phyloP scores from a whole-genome alignment of 192 early-diverging fungal species.

The Globomyces pollinis-pini region DNA sequence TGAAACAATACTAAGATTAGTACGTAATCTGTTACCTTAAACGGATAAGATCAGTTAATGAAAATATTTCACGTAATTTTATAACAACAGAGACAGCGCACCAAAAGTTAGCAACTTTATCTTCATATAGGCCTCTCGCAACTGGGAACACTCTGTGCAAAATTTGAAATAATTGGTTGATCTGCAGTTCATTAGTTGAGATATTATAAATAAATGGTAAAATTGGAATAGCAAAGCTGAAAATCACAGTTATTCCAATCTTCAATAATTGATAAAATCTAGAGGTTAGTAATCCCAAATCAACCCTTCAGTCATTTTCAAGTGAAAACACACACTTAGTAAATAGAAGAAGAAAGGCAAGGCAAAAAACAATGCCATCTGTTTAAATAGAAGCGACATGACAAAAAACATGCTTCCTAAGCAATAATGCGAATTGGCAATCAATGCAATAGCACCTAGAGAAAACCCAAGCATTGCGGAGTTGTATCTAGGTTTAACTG shows the following conservation, averaged over 20 bases:
- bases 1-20: conserved; percentile 47
- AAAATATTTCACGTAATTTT: conserved; percentile 68
- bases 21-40: no score
- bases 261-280: conserved; percentile 54
- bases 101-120: conserved; percentile 98
- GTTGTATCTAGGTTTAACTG: no score
- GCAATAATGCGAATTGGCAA: conserved; percentile 53
- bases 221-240: conserved; percentile 61
- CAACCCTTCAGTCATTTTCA: background rate
- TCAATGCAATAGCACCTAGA: conserved; percentile 64
- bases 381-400: conserved; percentile 82
- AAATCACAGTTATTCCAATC: conserved; percentile 65
- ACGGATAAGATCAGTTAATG: conserved; percentile 51
- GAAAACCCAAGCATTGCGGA: conserved; percentile 91
- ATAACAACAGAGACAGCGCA: conserved; percentile 81
- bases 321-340: conserved; percentile 42
- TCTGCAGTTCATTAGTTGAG: background rate
- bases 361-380: conserved; percentile 94
- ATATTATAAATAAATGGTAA: conserved; percentile 50
- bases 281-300: background rate
- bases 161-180: conserved; percentile 64
- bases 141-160: conserved; percentile 84
- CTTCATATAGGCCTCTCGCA: conserved; percentile 89
- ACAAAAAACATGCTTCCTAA: conserved; percentile 76
- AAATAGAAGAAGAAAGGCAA: conserved; percentile 86